Base-by-base conservation (phyloP, 192 early-diverging fungal species). In the Umbelopsis isabellina region DNA sequence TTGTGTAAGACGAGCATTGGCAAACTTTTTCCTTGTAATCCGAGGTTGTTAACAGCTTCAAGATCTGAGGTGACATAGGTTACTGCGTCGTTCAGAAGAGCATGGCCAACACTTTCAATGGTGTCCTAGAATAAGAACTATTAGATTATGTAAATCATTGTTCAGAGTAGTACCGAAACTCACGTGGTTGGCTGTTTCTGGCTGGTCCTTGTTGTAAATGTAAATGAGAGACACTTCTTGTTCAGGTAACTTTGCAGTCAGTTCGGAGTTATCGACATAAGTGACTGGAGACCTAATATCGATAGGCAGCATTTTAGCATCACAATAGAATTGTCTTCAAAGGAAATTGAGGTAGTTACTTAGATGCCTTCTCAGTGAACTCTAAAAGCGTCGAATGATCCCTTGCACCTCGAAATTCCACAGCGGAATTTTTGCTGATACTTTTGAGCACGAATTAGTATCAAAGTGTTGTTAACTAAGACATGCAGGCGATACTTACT, bases 1-100 rank as follows among this genome's bases (percentile, higher is more conserved):
- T 92, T 93, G 21, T 87, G 65, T 4, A 84, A 87, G 1, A 86
- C 53, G 27, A 91, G 70, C 15, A 71, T 65, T 7, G 91, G 91
- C 13, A 82, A 21, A n/a, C 66, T 11, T 23, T 50, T 21, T 9
- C 52, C 58, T 18, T 45, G 58, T 25, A 82, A 5, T 23, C 72
- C 71, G 20, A 79, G 50, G 20, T 49, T 45, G 13, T 66, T 41
- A 3, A 58, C 61, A 16, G 75, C 65, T 8, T 51, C 65, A 10
- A 69, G 3, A 46, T 84, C 80, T n/a, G 67, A 47, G 15, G 80
- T 50, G 4, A 69, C 68, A 66, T 84, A 76, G 44, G 82, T 58
- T 27, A 64, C 51, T 2, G 70, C 30, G 4, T 52, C 21, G 27
- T 73, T 65, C 18, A 74, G 65, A 47, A 50, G 66, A 8, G 35